These are phyloP conservation scores for Cyamopsis tetragonoloba DNA, from an alignment of 306 rosid species.

Conservation along the genomic window DNA sequence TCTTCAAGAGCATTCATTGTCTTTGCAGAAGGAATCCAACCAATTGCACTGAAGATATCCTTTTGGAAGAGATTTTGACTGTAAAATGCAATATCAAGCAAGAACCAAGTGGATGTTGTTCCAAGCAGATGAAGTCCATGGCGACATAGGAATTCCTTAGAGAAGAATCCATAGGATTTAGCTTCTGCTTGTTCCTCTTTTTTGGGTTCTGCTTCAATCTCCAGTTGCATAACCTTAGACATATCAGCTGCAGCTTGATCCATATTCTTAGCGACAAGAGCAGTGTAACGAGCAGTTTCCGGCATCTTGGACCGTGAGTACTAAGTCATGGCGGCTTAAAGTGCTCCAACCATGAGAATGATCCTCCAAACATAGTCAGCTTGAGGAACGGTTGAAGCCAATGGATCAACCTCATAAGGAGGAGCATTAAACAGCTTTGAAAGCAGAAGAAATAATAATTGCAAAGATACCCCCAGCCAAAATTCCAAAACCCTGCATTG, in stretches of 20 bases:
- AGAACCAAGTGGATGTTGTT: slow-evolving; percentile 67
- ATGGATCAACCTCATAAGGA: slow-evolving; percentile 37
- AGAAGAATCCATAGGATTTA: slow-evolving; percentile 43
- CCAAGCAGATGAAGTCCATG: slow-evolving; percentile 73
- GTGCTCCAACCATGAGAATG: slow-evolving; percentile 63
- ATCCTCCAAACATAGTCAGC: slow-evolving; percentile 71
- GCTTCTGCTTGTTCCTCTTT: neutral
- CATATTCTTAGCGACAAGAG: slow-evolving; percentile 60
- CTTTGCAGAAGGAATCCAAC: slow-evolving; percentile 67
- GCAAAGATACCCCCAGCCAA: slow-evolving; percentile 66
- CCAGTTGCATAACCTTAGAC: slow-evolving; percentile 63
- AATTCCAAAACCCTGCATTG: slow-evolving; percentile 87
- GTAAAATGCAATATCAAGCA: slow-evolving; percentile 69
- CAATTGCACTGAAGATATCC: slow-evolving; percentile 68
- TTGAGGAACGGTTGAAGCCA: slow-evolving; percentile 53
- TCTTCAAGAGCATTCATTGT: slow-evolving; percentile 70
- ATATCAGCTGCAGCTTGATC: slow-evolving; percentile 60
- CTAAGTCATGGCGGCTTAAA: slow-evolving; percentile 63
- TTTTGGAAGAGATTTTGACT: slow-evolving; percentile 74
- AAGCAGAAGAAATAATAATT: slow-evolving; percentile 33
- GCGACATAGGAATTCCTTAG: slow-evolving; percentile 46
- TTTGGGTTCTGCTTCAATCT: slow-evolving; percentile 39
- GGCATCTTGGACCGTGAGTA: slow-evolving; percentile 75
- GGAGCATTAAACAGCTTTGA: slow-evolving; percentile 44
- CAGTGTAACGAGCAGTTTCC: slow-evolving; percentile 75